phyloP scores from a whole-genome alignment of 2,329 filamentous ascomycete genomes.

The Diplocarpon mali region DNA sequence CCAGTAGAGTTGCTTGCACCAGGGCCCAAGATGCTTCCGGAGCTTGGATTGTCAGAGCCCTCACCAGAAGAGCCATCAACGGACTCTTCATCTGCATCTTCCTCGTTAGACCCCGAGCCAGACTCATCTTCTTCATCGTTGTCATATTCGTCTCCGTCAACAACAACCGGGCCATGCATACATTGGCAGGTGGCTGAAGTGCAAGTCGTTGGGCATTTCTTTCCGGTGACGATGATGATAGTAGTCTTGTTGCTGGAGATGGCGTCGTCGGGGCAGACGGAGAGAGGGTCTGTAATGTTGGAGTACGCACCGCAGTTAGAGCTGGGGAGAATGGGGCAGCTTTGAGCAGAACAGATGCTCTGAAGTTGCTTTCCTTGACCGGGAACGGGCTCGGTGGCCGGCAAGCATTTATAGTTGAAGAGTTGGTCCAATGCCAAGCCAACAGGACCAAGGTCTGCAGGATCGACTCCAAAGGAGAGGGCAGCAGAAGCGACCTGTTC shows the following conservation, averaged over 20 bases:
- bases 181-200: not conserved
- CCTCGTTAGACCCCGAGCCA: constrained; percentile 1
- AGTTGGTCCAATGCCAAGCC: constrained; percentile 36
- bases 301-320: constrained; percentile 31
- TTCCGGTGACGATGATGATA: not conserved
- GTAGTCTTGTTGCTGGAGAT: not conserved
- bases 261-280: not conserved
- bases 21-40: not conserved
- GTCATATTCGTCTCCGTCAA: not conserved
- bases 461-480: constrained; percentile 46
- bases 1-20: too few species aligned
- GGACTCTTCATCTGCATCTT: not conserved
- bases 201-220: not conserved
- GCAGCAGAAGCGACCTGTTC: constrained; percentile 45
- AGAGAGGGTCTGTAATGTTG: constrained; percentile 8
- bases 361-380: constrained; percentile 37
- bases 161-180: too few species aligned
- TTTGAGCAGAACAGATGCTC: constrained; percentile 42
- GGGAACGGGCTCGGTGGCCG: constrained; percentile 35
- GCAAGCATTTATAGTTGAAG: constrained; percentile 42
- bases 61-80: not conserved
- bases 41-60: constrained; percentile 1
- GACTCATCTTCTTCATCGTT: not conserved
- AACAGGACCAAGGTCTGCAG: constrained; percentile 38
- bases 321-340: constrained; percentile 37